Percentiles rank a stretch among this genome's conserved stretches.
phyloP scores from a whole-genome alignment of 495 filamentous ascomycete genomes.

The Penicillium psychrofluorescens region DNA sequence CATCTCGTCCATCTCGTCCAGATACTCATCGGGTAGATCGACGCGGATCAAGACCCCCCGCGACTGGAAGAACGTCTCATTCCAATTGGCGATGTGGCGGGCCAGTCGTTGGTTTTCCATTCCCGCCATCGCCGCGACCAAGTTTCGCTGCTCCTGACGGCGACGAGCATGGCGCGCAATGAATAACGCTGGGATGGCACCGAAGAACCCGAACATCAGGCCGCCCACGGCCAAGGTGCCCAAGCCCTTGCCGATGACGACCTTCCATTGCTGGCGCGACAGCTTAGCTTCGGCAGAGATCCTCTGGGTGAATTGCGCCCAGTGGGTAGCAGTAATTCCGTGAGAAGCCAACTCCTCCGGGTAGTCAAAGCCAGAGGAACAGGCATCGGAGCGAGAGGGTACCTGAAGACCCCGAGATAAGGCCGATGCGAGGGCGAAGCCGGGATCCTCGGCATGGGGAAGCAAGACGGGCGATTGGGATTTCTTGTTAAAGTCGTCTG shows the following conservation, averaged over 20 bases:
- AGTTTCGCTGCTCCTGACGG: slow-evolving; percentile 21
- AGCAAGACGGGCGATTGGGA: slow-evolving; percentile 2
- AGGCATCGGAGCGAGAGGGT: slow-evolving; percentile 17
- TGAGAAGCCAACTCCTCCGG: slow-evolving; percentile 16
- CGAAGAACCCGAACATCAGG: slow-evolving; percentile 26
- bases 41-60: slow-evolving; percentile 28
- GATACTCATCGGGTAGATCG: slow-evolving; percentile 25
- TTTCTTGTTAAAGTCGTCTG: slow-evolving; percentile 8
- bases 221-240: slow-evolving; percentile 26
- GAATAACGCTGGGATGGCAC: slow-evolving; percentile 23
- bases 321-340: slow-evolving; percentile 16
- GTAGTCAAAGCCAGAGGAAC: slow-evolving; percentile 29
- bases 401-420: slow-evolving; percentile 26
- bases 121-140: slow-evolving; percentile 14
- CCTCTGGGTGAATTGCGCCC: slow-evolving; percentile 22
- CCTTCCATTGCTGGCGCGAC: slow-evolving; percentile 26
- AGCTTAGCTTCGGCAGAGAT: slow-evolving; percentile 25
- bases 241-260: slow-evolving; percentile 24
- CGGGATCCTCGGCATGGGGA: slow-evolving; percentile 9
- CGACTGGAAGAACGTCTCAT: slow-evolving; percentile 25
- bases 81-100: slow-evolving; percentile 24
- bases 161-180: slow-evolving; percentile 10
- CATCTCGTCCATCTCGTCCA: slow-evolving; percentile 18
- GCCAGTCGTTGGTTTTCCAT: slow-evolving; percentile 6
- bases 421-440: slow-evolving; percentile 10